Evolutionary conservation across 257 asterid genomes (phyloP), one percentile per base, ranked within the genome.

Genomic region (Craterostigma plantagineum): DNA sequence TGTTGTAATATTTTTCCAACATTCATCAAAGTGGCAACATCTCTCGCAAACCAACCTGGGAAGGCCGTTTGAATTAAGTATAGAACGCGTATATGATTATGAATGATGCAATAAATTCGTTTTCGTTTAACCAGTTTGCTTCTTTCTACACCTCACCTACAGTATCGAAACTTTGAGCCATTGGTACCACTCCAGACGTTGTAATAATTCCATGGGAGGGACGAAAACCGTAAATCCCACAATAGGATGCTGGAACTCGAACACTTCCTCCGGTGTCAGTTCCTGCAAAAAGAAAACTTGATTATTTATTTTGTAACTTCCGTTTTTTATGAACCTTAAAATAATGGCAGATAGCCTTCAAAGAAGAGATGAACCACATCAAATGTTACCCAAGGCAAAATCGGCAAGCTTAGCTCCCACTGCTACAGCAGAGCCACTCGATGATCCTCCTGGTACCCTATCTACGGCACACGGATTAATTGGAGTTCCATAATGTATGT

Each of bases 211-310:
- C 97, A 67, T 78, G 93, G 51, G 94, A 86, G 30, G 97, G 97
- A 0, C 94, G 81, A 51, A 81, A 68, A 17, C 97, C 97, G 11
- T 63, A 71, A 51, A 81, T 77, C 30, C 87, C 91, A 17, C 97
- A 86, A 48, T 78, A 86, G 4, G 97, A 73, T 13, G 92, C 82
- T 27, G 97, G 97, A 53, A 78, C 92, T 67, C 97, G 65, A 39
- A 81, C 72, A 56, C 97, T 86, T 51, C 97, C 94, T 16, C 97
- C 93, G 35, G 97, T 81, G 43, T 81, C 97, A 1, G 97, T 86
- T 49, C 97, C 96, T 83, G 49, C 4, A 35, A 44, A 50, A 46
- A 50, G 10, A 34, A 51, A n/a, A 34, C 18, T n/a, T n/a, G n/a
- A 16, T 7, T 12, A 43, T n/a, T 48, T 7, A 27, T 35, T 12